phyloP scores from a whole-genome alignment of 2,329 filamentous ascomycete genomes.

The Claviceps paspali region DNA sequence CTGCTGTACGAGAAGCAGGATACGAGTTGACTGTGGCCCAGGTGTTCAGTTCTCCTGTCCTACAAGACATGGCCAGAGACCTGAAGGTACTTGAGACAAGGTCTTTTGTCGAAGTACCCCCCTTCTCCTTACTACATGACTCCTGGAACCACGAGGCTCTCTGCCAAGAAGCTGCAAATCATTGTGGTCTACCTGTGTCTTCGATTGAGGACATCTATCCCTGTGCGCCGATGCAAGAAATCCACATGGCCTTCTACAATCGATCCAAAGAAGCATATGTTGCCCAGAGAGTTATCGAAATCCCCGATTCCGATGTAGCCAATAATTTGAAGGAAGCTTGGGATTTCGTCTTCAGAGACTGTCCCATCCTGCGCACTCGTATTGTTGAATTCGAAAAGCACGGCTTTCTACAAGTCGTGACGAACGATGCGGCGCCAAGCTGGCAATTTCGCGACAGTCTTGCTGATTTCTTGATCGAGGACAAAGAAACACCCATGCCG shows the following conservation, averaged over 20 bases:
- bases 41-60: neutral
- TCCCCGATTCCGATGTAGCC: constrained; percentile 4
- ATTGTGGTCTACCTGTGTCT: constrained; percentile 6
- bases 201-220: constrained; percentile 10
- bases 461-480: neutral
- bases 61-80: neutral
- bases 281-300: constrained; percentile 5
- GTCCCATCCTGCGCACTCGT: constrained; percentile 7
- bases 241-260: constrained; percentile 8
- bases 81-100: neutral
- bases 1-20: neutral
- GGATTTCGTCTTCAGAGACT: constrained; percentile 7
- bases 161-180: constrained; percentile 2
- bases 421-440: neutral
- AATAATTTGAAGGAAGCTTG: constrained; percentile 6
- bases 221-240: constrained; percentile 11
- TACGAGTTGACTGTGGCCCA: constrained; percentile 1
- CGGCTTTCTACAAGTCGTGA: constrained; percentile 8
- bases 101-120: neutral
- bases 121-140: constrained; percentile 1
- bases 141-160: constrained; percentile 1
- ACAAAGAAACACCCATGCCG: constrained; percentile 6
- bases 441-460: constrained; percentile 1
- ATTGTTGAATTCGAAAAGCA: constrained; percentile 7
- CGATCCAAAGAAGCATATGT: constrained; percentile 8